Evolutionary conservation across 805 yeast species (phyloP).

Genomic region (Candida sithepensis): DNA sequence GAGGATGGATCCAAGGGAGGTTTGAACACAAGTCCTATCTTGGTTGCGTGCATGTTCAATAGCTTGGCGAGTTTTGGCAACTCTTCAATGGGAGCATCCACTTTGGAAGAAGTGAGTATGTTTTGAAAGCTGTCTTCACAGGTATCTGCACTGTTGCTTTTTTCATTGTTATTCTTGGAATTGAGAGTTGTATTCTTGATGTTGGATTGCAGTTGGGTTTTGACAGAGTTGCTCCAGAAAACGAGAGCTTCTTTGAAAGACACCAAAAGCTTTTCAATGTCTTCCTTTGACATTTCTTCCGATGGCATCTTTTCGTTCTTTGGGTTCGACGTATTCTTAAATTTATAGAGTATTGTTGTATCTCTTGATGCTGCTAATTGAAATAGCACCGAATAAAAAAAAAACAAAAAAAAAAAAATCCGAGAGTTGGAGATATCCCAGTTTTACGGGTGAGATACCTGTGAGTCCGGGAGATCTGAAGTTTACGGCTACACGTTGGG

Average conservation of each 20-base stretch:
- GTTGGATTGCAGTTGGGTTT: neutral
- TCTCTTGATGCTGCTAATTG: too few species aligned
- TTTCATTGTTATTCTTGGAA: too few species aligned
- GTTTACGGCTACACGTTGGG: neutral
- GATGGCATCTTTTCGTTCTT: constrained; percentile 4
- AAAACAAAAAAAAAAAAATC: neutral
- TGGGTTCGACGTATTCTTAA: too few species aligned
- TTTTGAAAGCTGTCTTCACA: neutral
- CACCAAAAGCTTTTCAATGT: constrained; percentile 13
- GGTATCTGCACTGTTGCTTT: neutral
- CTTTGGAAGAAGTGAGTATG: constrained; percentile 20
- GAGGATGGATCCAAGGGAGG: constrained; percentile 46
- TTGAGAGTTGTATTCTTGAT: too few species aligned
- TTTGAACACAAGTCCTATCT: constrained; percentile 66
- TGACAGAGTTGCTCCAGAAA: constrained; percentile 17
- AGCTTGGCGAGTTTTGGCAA: constrained; percentile 54
- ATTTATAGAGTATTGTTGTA: too few species aligned
- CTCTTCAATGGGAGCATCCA: constrained; percentile 51
- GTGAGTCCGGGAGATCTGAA: neutral
- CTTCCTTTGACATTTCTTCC: constrained; percentile 11
- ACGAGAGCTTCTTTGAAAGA: constrained; percentile 18
- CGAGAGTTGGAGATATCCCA: too few species aligned
- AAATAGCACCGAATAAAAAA: neutral
- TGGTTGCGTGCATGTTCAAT: constrained; percentile 73
- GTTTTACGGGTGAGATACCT: neutral